Evolutionary conservation across 2,329 filamentous ascomycete genomes (phyloP).

Genomic region (Cladosporium sp.): DNA sequence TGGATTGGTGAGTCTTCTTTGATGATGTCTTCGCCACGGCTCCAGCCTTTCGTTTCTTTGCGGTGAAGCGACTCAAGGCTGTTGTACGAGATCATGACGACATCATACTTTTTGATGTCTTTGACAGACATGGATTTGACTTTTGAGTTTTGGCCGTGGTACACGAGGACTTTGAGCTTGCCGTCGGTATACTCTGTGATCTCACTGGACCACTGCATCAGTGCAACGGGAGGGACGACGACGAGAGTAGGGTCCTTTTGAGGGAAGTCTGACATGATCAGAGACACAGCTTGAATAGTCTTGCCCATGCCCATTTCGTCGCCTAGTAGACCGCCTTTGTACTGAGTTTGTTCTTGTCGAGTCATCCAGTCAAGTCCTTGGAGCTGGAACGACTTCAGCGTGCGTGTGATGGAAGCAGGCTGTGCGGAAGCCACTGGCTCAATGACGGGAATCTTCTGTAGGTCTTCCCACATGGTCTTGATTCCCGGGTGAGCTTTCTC

Average conservation of each 20-base stretch:
- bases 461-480: constrained; percentile 75
- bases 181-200: constrained; percentile 70
- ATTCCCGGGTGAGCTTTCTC: constrained; percentile 74
- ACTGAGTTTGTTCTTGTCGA: constrained; percentile 77
- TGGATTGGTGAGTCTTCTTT: constrained; percentile 77
- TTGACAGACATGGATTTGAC: constrained; percentile 70
- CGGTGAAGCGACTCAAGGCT: constrained; percentile 85
- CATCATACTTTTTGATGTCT: constrained; percentile 76
- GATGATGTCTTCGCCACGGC: constrained; percentile 70
- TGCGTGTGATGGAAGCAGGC: constrained; percentile 71
- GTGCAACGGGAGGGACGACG: constrained; percentile 82
- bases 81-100: constrained; percentile 96
- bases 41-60: constrained; percentile 88
- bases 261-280: constrained; percentile 97
- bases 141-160: constrained; percentile 80
- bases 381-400: constrained; percentile 87
- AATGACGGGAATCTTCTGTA: constrained; percentile 65
- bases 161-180: constrained; percentile 83
- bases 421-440: constrained; percentile 61
- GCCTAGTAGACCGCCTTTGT: constrained; percentile 84
- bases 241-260: constrained; percentile 78
- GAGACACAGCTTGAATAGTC: constrained; percentile 94
- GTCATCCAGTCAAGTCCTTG: constrained; percentile 94
- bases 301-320: constrained; percentile 99
- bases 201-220: constrained; percentile 82